A percentile compares a stretch with the other conserved stretches of the same genome.
phyloP scores from a whole-genome alignment of 495 filamentous ascomycete species.

The Thozetella sp. region DNA sequence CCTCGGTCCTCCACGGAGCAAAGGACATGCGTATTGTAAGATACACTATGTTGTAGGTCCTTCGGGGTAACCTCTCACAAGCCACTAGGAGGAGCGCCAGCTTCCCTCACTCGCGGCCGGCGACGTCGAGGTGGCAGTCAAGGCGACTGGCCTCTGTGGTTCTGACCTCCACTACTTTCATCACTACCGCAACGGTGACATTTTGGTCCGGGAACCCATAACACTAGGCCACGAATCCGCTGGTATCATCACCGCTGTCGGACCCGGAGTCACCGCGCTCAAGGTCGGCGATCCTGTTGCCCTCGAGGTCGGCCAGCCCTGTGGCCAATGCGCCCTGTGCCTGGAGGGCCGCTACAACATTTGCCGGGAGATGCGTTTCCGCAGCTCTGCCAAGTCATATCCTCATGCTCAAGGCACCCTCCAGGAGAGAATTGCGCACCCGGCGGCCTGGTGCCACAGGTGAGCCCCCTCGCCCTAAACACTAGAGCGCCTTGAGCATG shows the following conservation, averaged over 20 bases:
- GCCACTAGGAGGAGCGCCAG: slow-evolving; percentile 45
- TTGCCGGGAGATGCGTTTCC: slow-evolving; percentile 77
- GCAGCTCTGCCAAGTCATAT: slow-evolving; percentile 75
- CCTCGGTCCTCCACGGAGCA: slow-evolving; percentile 71
- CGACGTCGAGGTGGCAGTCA: slow-evolving; percentile 60
- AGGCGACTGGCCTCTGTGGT: slow-evolving; percentile 66
- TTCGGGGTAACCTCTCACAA: slow-evolving; percentile 3
- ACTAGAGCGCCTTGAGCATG: neutral
- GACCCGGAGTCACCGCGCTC: slow-evolving; percentile 42
- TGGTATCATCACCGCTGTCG: slow-evolving; percentile 56
- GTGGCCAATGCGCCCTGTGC: slow-evolving; percentile 68
- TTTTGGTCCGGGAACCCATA: slow-evolving; percentile 62
- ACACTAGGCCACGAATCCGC: slow-evolving; percentile 66
- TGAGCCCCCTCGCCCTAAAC: slow-evolving; percentile 31
- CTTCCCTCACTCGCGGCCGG: slow-evolving; percentile 38
- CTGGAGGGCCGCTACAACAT: slow-evolving; percentile 78
- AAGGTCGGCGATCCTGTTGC: slow-evolving; percentile 73
- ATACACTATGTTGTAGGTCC: neutral
- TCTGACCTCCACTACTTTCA: slow-evolving; percentile 71
- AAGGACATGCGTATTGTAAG: slow-evolving; percentile 69
- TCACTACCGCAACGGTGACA: slow-evolving; percentile 69
- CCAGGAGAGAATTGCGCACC: slow-evolving; percentile 78
- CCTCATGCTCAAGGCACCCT: slow-evolving; percentile 84
- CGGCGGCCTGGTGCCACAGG: slow-evolving; percentile 67
- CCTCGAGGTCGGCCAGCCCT: slow-evolving; percentile 83